Conservation (phyloP, 805 yeast genomes). For the Hanseniaspora jakobsenii region DNA sequence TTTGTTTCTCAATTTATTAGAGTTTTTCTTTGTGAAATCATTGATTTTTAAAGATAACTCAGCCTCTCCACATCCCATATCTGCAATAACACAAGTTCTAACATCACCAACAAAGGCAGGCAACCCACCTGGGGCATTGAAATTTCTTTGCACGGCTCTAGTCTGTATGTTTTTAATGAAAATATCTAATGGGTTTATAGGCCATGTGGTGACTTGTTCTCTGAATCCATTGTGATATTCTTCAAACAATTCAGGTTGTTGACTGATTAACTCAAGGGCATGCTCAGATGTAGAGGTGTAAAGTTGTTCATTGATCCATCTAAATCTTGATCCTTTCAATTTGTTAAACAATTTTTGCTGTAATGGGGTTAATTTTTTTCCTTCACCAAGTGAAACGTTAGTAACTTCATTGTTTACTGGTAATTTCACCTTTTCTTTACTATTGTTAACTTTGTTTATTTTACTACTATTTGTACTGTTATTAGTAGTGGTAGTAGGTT, state of each 20-base stretch:
- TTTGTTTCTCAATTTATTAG: slow-evolving; percentile 28
- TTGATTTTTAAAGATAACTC: slow-evolving; percentile 60
- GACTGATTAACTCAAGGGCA: slow-evolving; percentile 59
- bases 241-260: slow-evolving; percentile 80
- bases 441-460: background rate
- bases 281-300: slow-evolving; percentile 72
- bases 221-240: slow-evolving; percentile 94
- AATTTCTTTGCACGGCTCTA: slow-evolving; percentile 44
- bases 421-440: too few species aligned
- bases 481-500: too few species aligned
- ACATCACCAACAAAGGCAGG: slow-evolving; percentile 65
- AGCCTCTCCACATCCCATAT: slow-evolving; percentile 99
- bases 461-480: too few species aligned
- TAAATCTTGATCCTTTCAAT: slow-evolving; percentile 83
- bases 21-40: slow-evolving; percentile 33
- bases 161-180: slow-evolving; percentile 59
- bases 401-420: too few species aligned
- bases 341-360: slow-evolving; percentile 95
- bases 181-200: slow-evolving; percentile 94
- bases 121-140: slow-evolving; percentile 91
- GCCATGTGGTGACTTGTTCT: slow-evolving; percentile 94
- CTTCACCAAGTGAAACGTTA: too few species aligned
- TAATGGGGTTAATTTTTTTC: slow-evolving; percentile 63
- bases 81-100: slow-evolving; percentile 65
- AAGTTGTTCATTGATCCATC: slow-evolving; percentile 97